Percentiles rank a stretch among this genome's conserved stretches.
phyloP scores from a whole-genome alignment of 139 green algal genomes.

The Raphidocelis subcapitata region DNA sequence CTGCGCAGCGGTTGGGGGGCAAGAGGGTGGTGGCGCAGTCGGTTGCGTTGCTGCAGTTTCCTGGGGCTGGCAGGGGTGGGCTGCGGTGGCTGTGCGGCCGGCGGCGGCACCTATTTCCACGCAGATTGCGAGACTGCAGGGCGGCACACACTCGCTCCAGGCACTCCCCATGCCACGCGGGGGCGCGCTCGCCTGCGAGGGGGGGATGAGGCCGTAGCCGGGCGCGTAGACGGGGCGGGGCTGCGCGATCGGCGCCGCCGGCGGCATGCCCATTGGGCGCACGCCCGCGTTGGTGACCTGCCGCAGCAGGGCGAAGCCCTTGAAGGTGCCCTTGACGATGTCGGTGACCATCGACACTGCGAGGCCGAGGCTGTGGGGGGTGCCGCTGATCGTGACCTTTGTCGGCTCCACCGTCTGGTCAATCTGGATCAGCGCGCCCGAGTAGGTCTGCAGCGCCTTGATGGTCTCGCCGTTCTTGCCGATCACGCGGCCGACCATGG shows the following conservation, averaged over 20 bases:
- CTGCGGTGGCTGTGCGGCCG: too few species aligned
- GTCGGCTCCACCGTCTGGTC: constrained; percentile 45
- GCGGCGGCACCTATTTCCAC: too few species aligned
- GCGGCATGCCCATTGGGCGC: not conserved
- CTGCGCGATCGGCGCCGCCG: constrained; percentile 30
- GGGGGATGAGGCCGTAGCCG: constrained; percentile 64
- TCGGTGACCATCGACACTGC: constrained; percentile 56
- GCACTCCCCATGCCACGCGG: too few species aligned
- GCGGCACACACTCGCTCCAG: too few species aligned
- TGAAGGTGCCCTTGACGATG: constrained; percentile 66
- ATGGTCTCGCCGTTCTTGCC: constrained; percentile 91
- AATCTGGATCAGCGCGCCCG: constrained; percentile 73
- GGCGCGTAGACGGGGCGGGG: constrained; percentile 42
- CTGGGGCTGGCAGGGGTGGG: too few species aligned
- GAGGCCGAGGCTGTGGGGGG: constrained; percentile 38
- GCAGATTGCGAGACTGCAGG: too few species aligned
- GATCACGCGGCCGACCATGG: constrained; percentile 89
- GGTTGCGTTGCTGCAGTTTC: too few species aligned
- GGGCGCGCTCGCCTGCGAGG: constrained; percentile 43
- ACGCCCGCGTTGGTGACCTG: constrained; percentile 38
- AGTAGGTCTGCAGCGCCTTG: constrained; percentile 84
- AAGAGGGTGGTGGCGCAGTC: too few species aligned
- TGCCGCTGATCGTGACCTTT: constrained; percentile 59
- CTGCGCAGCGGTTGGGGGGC: not conserved
- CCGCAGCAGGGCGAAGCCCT: constrained; percentile 64